Conservation (phyloP, 768 basidiomycete species). For the Tylopilus rubrobrunneus region DNA sequence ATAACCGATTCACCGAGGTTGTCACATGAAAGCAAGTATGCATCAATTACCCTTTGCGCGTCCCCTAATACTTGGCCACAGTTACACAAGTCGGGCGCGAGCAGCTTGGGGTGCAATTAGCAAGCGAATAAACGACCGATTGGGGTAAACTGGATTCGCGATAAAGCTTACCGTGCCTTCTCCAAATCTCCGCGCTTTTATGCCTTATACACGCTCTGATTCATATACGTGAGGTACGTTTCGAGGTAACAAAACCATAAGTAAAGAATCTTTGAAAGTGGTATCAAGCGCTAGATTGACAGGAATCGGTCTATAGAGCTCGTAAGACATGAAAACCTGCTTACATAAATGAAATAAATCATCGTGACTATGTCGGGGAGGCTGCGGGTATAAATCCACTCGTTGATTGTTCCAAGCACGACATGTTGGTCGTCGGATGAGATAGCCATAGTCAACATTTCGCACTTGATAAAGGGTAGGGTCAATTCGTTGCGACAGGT, state of each 20-base stretch:
- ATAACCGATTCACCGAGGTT: not conserved
- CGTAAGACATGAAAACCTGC: not conserved
- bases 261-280: too few species aligned
- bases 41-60: not conserved
- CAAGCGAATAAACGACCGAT: not conserved
- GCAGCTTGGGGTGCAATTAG: constrained; percentile 4
- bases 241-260: too few species aligned
- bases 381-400: not conserved
- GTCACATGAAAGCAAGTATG: not conserved
- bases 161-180: not conserved
- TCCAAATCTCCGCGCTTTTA: too few species aligned
- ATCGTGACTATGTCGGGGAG: not conserved
- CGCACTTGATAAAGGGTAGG: not conserved
- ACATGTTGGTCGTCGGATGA: constrained; percentile 6
- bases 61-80: constrained; percentile 2
- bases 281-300: not conserved
- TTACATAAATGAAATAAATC: constrained; percentile 4
- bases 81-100: not conserved
- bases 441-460: not conserved
- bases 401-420: not conserved
- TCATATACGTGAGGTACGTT: too few species aligned
- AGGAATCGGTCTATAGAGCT: not conserved
- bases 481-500: not conserved
- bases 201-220: too few species aligned
- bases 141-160: not conserved